These are phyloP conservation scores for Barnettozyma vustinii DNA, from an alignment of 805 yeast genomes.

Conservation along the genomic window DNA sequence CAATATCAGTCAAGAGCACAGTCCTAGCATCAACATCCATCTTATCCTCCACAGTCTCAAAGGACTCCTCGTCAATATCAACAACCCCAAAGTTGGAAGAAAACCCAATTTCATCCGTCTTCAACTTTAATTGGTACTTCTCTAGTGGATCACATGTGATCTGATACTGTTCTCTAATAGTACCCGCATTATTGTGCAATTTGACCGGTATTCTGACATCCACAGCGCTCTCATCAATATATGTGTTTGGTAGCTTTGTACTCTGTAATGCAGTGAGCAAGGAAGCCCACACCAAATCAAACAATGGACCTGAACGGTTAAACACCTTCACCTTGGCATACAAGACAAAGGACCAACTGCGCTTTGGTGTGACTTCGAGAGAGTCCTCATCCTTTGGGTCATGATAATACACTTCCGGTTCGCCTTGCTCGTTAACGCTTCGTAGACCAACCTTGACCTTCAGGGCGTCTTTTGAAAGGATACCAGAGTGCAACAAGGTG, in stretches of 20 bases:
- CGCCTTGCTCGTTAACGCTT: slow-evolving; percentile 46
- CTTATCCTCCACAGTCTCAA: slow-evolving; percentile 27
- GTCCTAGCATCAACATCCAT: slow-evolving; percentile 30
- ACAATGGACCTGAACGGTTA: slow-evolving; percentile 76
- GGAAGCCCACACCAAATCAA: slow-evolving; percentile 71
- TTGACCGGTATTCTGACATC: slow-evolving; percentile 47
- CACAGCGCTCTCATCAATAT: slow-evolving; percentile 56
- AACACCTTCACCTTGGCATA: slow-evolving; percentile 73
- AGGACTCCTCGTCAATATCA: slow-evolving; percentile 34
- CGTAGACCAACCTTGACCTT: slow-evolving; percentile 51
- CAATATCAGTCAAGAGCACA: slow-evolving; percentile 64
- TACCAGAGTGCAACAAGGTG: slow-evolving; percentile 48
- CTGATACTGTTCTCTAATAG: slow-evolving; percentile 42
- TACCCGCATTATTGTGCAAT: slow-evolving; percentile 45
- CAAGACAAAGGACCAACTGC: slow-evolving; percentile 51
- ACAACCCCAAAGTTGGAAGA: slow-evolving; percentile 57
- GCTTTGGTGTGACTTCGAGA: slow-evolving; percentile 32
- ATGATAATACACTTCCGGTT: slow-evolving; percentile 40
- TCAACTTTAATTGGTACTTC: slow-evolving; percentile 34
- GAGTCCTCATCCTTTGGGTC: slow-evolving; percentile 34
- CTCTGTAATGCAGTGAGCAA: slow-evolving; percentile 55
- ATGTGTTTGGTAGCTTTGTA: slow-evolving; percentile 61
- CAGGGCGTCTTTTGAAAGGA: slow-evolving; percentile 46
- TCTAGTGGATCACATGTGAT: slow-evolving; percentile 50
- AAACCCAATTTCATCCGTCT: slow-evolving; percentile 33